Evolutionary conservation across 768 basidiomycete genomes (phyloP).

Genomic region (Pisolithus orientalis): DNA sequence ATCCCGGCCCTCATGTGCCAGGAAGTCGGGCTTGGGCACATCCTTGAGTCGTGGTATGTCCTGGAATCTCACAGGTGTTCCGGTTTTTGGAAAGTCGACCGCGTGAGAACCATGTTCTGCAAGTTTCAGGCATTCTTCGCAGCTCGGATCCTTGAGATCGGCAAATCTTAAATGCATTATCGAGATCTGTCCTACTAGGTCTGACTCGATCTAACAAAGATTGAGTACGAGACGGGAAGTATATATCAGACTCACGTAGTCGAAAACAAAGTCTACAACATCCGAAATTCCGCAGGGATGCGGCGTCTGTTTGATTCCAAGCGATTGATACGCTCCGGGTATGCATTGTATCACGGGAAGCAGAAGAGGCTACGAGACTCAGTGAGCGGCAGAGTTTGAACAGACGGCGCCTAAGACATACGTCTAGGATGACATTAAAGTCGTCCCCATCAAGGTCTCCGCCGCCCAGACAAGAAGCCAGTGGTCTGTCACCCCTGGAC

Average conservation of each 20-base stretch:
- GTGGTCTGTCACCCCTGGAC: slow-evolving; percentile 34
- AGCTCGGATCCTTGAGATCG: slow-evolving; percentile 32
- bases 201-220: slow-evolving; percentile 27
- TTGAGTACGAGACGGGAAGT: background rate
- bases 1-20: slow-evolving; percentile 35
- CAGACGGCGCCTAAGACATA: slow-evolving; percentile 14
- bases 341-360: slow-evolving; percentile 13
- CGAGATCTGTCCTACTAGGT: slow-evolving; percentile 37
- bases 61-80: slow-evolving; percentile 32
- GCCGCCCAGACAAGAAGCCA: slow-evolving; percentile 45
- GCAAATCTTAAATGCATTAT: slow-evolving; percentile 39
- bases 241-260: slow-evolving; percentile 32
- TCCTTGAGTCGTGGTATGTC: slow-evolving; percentile 27
- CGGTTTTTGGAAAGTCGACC: slow-evolving; percentile 44
- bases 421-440: slow-evolving; percentile 43
- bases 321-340: slow-evolving; percentile 36
- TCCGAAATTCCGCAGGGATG: slow-evolving; percentile 34
- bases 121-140: slow-evolving; percentile 32
- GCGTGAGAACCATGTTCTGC: slow-evolving; percentile 43
- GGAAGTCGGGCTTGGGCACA: slow-evolving; percentile 35
- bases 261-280: slow-evolving; percentile 41
- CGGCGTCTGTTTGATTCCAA: slow-evolving; percentile 28
- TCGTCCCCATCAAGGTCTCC: slow-evolving; percentile 51
- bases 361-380: slow-evolving; percentile 22
- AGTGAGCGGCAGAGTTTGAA: slow-evolving; percentile 6